phyloP scores from a whole-genome alignment of 2,329 filamentous ascomycete species.

The Dactylellina sp. region DNA sequence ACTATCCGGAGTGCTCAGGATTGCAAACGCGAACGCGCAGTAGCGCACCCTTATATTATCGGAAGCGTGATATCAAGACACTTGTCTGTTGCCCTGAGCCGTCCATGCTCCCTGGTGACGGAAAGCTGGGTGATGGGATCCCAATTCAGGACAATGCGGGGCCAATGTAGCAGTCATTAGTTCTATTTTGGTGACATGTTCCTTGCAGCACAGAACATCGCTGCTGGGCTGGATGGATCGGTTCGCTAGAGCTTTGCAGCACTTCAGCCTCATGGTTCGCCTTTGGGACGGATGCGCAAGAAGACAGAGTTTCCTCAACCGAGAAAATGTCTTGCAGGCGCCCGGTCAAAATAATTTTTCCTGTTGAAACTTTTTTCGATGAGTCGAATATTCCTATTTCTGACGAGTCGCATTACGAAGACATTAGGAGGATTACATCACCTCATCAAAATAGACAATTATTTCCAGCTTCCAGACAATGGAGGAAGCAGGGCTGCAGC shows the following conservation, averaged over 20 bases:
- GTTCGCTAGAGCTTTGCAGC: constrained; percentile 17
- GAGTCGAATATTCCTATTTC: constrained; percentile 19
- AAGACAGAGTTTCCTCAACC: constrained; percentile 52
- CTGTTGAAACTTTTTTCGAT: background rate
- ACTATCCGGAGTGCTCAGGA: background rate
- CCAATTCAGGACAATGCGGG: constrained; percentile 38
- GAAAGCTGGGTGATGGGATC: constrained; percentile 12
- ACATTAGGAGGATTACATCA: too few relatives aligned
- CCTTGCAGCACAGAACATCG: constrained; percentile 35
- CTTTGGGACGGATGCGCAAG: too few relatives aligned
- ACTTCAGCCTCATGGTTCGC: constrained; percentile 50
- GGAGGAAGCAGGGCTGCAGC: too few relatives aligned
- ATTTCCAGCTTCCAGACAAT: too few relatives aligned
- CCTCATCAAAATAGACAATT: too few relatives aligned
- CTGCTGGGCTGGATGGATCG: too few relatives aligned
- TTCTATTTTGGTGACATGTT: constrained; percentile 55
- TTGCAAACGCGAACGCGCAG: background rate
- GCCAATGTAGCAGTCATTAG: constrained; percentile 45
- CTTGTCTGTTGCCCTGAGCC: constrained; percentile 2
- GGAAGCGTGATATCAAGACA: constrained; percentile 17
- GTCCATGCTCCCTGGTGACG: too few relatives aligned
- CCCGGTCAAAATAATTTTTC: too few relatives aligned
- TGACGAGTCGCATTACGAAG: too few relatives aligned
- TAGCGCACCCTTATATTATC: background rate
- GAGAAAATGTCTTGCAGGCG: too few relatives aligned